These are phyloP conservation scores for Euphrasia confusa DNA, from an alignment of 257 asterid species.

Conservation along the genomic window DNA sequence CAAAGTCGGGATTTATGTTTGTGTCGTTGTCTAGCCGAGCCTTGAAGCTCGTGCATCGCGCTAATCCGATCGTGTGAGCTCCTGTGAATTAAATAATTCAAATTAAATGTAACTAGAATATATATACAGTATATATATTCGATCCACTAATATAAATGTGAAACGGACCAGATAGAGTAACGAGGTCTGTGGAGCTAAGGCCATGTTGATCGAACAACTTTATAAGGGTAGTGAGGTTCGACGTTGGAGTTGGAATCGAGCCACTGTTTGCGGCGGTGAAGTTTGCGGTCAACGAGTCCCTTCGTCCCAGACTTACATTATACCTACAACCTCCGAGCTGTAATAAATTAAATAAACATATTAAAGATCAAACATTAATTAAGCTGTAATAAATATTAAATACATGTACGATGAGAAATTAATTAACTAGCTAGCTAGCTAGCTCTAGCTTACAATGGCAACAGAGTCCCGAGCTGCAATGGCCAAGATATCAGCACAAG, in stretches of 20 bases:
- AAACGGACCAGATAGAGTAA: not conserved
- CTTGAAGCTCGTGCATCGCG: slow-evolving; percentile 39
- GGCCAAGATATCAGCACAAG: too few species aligned
- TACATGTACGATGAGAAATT: too few species aligned
- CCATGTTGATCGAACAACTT: not conserved
- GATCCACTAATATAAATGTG: too few species aligned
- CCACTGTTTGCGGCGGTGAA: not conserved
- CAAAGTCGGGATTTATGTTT: slow-evolving; percentile 38
- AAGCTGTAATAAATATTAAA: too few species aligned
- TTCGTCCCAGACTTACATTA: not conserved
- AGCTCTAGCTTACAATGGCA: too few species aligned
- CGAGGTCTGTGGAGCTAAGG: not conserved
- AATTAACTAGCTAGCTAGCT: too few species aligned
- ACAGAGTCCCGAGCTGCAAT: too few species aligned
- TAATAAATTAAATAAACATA: not conserved
- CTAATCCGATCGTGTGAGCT: slow-evolving; percentile 57
- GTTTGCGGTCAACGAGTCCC: not conserved
- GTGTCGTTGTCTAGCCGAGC: slow-evolving; percentile 42
- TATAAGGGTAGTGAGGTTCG: not conserved
- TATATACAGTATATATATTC: too few species aligned
- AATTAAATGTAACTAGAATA: too few species aligned
- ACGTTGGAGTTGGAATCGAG: not conserved
- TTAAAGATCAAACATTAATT: too few species aligned
- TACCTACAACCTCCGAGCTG: not conserved
- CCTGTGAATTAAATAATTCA: slow-evolving; percentile 20